Base-by-base conservation (phyloP, 164 flowering plant species). In the Amborella trichopoda region DNA sequence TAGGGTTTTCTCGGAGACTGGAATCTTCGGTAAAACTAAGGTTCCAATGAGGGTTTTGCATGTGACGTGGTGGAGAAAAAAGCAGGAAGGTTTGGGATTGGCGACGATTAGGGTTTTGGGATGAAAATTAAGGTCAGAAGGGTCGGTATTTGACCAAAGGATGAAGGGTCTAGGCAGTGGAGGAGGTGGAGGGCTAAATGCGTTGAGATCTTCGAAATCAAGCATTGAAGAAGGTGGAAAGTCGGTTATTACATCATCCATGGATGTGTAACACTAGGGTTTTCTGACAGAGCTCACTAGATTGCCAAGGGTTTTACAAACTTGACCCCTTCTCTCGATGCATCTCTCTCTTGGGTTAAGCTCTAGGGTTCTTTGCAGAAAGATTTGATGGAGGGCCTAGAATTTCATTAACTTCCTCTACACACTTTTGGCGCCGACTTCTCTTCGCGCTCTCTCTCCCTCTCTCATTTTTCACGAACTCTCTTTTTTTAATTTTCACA, bases 121-220 rank as follows among this genome's bases (percentile, higher is more conserved):
- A 5, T 23, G 11, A 10, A 36, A 46, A 17, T 23, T 4, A n/a
- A 47, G 52, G 8, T 18, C 2, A 21, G 41, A 14, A 30, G 52
- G 47, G 32, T 48, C 40, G 6, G 36, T 39, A 44, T 8, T 25
- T 19, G 45, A 40, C 32, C 39, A 12, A 47, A 55, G 5, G 44
- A 45, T n/a, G 50, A 40, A 24, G 44, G 59, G 45, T 18, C 39
- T 18, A 19, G 52, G 59, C 12, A 28, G 59, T 19, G 47, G 46
- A 14, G 51, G 46, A 10, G 52, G 24, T 6, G 46, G 59, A 23
- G 59, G 36, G 32, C 52, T 19, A 47, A 55, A 55, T 30, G 40
- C 48, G 53, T 48, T 55, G 25, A 55, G 59, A n/a, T 55, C 59
- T 21, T 55, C 59, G 28, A 27, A 34, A 46, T 40, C 47, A 53